A percentile compares a stretch with the other conserved stretches of the same genome.
Conservation (phyloP, 1,284 basidiomycete species). For the Irpex lacteus region DNA sequence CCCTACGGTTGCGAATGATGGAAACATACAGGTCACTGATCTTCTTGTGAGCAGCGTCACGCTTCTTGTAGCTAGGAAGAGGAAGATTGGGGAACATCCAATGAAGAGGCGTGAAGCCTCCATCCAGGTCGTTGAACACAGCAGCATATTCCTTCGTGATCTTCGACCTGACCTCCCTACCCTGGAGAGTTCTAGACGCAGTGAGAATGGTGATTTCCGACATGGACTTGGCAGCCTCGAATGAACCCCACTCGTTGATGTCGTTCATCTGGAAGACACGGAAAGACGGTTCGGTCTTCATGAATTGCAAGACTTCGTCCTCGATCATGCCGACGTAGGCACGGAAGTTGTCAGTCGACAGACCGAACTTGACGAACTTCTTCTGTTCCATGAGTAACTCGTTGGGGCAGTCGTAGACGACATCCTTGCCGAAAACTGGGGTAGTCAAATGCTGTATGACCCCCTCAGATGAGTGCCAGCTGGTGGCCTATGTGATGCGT, state of each 20-base stretch:
- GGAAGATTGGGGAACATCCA: slow-evolving; percentile 96
- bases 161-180: slow-evolving; percentile 79
- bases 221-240: slow-evolving; percentile 74
- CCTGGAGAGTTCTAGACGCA: slow-evolving; percentile 90
- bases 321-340: slow-evolving; percentile 91
- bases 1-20: slow-evolving; percentile 81
- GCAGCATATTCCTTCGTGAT: slow-evolving; percentile 87
- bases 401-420: slow-evolving; percentile 98
- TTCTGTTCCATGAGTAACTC: slow-evolving; percentile 99
- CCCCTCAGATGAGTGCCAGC: not conserved
- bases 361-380: slow-evolving; percentile 93
- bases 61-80: slow-evolving; percentile 81
- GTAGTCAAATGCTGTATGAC: slow-evolving; percentile 75
- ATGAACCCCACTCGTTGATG: slow-evolving; percentile 69
- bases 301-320: slow-evolving; percentile 75
- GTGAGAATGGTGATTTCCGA: slow-evolving; percentile 96
- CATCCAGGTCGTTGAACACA: slow-evolving; percentile 89
- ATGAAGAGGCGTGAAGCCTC: slow-evolving; percentile 89
- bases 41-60: slow-evolving; percentile 89
- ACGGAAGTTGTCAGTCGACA: slow-evolving; percentile 90
- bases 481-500: not conserved
- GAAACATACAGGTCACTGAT: slow-evolving; percentile 94
- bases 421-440: slow-evolving; percentile 94
- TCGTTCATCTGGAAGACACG: slow-evolving; percentile 57
- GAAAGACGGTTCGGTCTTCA: slow-evolving; percentile 64